These are phyloP conservation scores for Torulaspora microellipsoides DNA, from an alignment of 805 yeast species.

Conservation along the genomic window DNA sequence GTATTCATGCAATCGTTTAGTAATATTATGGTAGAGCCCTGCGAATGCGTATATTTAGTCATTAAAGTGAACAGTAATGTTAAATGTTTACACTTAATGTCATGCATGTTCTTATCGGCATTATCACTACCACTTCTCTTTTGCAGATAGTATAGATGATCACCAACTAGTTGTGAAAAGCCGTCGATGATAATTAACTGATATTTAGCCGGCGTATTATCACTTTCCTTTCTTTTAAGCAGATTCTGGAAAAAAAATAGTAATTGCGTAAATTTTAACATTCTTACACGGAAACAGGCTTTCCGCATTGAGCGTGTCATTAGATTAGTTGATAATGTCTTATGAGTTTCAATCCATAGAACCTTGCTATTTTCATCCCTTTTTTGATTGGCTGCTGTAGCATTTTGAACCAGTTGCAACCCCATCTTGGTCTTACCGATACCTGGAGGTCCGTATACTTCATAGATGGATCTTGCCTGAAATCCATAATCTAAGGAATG, in stretches of 20 bases:
- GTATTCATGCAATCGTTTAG: slow-evolving; percentile 34
- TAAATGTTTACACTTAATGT: slow-evolving; percentile 27
- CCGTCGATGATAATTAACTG: slow-evolving; percentile 30
- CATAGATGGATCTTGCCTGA: slow-evolving; percentile 29
- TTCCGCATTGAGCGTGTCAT: not conserved
- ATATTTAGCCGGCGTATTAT: slow-evolving; percentile 2
- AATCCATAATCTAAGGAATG: slow-evolving; percentile 24
- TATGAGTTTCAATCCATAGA: slow-evolving; percentile 31
- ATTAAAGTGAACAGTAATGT: slow-evolving; percentile 24
- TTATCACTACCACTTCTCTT: slow-evolving; percentile 5
- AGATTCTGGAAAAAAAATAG: slow-evolving; percentile 24
- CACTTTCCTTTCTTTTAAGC: slow-evolving; percentile 1
- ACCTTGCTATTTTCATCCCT: slow-evolving; percentile 9
- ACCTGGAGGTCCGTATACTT: slow-evolving; percentile 35
- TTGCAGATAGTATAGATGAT: slow-evolving; percentile 18
- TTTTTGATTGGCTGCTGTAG: slow-evolving; percentile 2
- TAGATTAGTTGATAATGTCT: slow-evolving; percentile 7
- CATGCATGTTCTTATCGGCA: slow-evolving; percentile 21
- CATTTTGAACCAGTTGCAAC: slow-evolving; percentile 15
- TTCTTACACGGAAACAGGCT: slow-evolving; percentile 7
- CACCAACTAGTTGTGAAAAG: slow-evolving; percentile 28
- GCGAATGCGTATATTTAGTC: slow-evolving; percentile 26
- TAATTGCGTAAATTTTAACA: slow-evolving; percentile 25
- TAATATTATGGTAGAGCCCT: slow-evolving; percentile 22
- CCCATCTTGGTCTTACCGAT: slow-evolving; percentile 30